Conservation (phyloP, 1,139 yeast genomes). For the Yamadazyma atmosphaerica region DNA sequence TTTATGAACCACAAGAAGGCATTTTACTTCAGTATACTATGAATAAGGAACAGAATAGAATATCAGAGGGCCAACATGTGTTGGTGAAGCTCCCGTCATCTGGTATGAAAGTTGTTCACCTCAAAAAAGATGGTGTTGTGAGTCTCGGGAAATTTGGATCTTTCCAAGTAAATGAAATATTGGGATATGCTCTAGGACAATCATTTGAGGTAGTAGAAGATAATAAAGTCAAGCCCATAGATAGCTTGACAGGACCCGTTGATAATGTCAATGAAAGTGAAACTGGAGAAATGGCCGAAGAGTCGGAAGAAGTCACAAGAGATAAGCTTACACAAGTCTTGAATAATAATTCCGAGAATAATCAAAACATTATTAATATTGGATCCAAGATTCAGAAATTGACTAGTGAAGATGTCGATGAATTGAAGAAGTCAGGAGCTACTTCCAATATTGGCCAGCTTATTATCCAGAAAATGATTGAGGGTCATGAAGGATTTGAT, state of each 20-base stretch:
- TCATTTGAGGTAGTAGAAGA: constrained; percentile 80
- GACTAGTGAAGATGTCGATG: constrained; percentile 75
- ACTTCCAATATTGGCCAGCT: constrained; percentile 71
- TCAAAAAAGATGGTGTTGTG: constrained; percentile 58
- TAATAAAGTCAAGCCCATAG: constrained; percentile 50
- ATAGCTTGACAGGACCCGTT: constrained; percentile 29
- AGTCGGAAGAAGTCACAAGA: constrained; percentile 28
- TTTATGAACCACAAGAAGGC: too few species aligned
- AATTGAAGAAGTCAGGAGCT: constrained; percentile 65
- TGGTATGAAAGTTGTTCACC: constrained; percentile 67
- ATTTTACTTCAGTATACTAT: too few species aligned
- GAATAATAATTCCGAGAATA: constrained; percentile 54
- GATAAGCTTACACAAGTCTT: constrained; percentile 45
- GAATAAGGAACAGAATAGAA: constrained; percentile 19
- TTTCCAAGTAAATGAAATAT: constrained; percentile 68
- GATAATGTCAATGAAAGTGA: constrained; percentile 18
- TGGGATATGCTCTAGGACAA: constrained; percentile 86
- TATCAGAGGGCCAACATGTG: constrained; percentile 55
- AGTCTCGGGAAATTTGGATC: constrained; percentile 90
- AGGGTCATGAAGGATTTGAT: constrained; percentile 82
- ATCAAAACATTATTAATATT: constrained; percentile 68
- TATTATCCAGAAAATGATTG: constrained; percentile 78
- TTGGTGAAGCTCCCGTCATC: constrained; percentile 80
- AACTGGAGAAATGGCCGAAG: constrained; percentile 25
- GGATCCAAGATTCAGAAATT: constrained; percentile 78